phyloP scores from a whole-genome alignment of 129 eudicot species.

The Silybum marianum region DNA sequence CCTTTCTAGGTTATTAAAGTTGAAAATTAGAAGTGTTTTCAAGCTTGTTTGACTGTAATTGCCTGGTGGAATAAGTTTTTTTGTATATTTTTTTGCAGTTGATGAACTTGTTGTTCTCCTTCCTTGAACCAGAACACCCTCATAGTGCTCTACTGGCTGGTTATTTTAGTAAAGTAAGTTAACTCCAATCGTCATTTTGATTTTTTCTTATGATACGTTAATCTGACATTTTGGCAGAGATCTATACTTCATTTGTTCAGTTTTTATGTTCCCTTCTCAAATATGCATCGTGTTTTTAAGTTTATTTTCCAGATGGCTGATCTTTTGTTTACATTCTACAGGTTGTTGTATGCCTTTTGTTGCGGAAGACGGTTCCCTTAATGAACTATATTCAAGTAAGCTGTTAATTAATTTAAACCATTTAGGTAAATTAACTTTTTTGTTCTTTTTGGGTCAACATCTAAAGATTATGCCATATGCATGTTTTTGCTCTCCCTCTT shows the following conservation, averaged over 20 bases:
- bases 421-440: not conserved
- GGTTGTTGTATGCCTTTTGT: slow-evolving; percentile 86
- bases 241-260: not conserved
- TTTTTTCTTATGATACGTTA: not conserved
- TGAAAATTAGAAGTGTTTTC: slow-evolving; percentile 8
- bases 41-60: not conserved
- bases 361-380: slow-evolving; percentile 82
- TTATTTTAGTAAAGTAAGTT: slow-evolving; percentile 88
- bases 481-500: not conserved
- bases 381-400: slow-evolving; percentile 90
- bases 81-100: slow-evolving; percentile 49
- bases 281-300: not conserved
- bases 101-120: slow-evolving; percentile 90
- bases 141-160: slow-evolving; percentile 85
- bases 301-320: slow-evolving; percentile 10
- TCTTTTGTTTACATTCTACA: slow-evolving; percentile 33
- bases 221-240: not conserved
- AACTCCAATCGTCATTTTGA: not conserved
- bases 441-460: not conserved
- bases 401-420: not conserved
- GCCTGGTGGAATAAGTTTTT: slow-evolving; percentile 23
- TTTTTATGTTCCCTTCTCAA: not conserved
- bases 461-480: not conserved
- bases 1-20: not conserved
- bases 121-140: slow-evolving; percentile 70